Conservation (phyloP, 768 basidiomycete species). For the Pulveroboletus sp. region DNA sequence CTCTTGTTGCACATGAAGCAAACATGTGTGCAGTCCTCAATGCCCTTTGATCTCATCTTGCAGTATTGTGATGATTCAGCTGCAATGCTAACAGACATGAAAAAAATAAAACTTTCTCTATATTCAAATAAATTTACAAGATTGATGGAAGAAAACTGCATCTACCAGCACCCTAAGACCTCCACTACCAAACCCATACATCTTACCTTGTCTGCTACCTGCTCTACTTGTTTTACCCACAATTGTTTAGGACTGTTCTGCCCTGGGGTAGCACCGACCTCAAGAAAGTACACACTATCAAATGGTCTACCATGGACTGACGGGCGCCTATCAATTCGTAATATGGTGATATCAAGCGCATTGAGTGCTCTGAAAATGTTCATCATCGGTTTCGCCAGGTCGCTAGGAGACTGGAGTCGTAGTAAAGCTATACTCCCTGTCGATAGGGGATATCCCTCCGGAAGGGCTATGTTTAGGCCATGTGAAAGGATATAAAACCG, state of each 20-base stretch:
- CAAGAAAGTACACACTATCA: constrained; percentile 60
- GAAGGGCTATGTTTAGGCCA: constrained; percentile 29
- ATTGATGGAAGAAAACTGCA: neutral
- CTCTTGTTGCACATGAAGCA: no score
- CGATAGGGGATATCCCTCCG: constrained; percentile 20
- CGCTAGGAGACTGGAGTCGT: constrained; percentile 26
- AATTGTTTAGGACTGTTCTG: neutral
- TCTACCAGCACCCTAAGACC: constrained; percentile 50
- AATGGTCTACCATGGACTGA: constrained; percentile 43
- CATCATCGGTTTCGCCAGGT: neutral
- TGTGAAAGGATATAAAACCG: constrained; percentile 60
- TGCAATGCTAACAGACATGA: neutral
- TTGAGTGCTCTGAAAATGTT: constrained; percentile 26
- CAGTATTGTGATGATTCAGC: no score
- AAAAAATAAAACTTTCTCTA: neutral
- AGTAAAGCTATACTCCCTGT: constrained; percentile 33
- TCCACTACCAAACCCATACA: constrained; percentile 33
- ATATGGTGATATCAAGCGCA: constrained; percentile 39
- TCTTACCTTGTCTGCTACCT: constrained; percentile 32
- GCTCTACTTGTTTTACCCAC: constrained; percentile 35
- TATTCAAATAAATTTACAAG: neutral
- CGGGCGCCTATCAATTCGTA: constrained; percentile 65
- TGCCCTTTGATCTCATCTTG: no score
- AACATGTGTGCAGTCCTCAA: no score
- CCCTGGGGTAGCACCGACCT: constrained; percentile 33